Evolutionary conservation across 2,329 filamentous ascomycete genomes (phyloP).

Genomic region (Phialemoniopsis sp.): DNA sequence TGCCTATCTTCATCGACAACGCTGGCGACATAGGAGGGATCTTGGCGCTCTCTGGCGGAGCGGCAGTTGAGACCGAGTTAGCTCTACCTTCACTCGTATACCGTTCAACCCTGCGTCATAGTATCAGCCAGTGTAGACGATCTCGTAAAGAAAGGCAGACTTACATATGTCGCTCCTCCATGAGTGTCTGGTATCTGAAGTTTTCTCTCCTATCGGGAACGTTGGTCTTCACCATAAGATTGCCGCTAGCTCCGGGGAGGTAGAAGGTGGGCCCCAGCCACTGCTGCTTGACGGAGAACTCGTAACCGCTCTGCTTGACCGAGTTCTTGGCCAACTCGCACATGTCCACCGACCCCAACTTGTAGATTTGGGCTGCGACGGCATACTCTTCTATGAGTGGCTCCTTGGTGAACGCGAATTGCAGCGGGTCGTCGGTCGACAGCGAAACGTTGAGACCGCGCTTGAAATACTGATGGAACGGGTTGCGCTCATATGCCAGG

Average conservation of each 20-base stretch:
- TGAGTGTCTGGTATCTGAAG: slow-evolving; percentile 81
- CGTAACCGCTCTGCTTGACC: slow-evolving; percentile 91
- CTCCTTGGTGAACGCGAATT: slow-evolving; percentile 98
- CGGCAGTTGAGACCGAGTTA: slow-evolving; percentile 3
- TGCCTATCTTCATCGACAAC: slow-evolving; percentile 13
- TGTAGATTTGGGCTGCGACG: slow-evolving; percentile 97
- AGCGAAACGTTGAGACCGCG: slow-evolving; percentile 92
- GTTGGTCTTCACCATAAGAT: slow-evolving; percentile 93
- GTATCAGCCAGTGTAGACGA: slow-evolving; percentile 3
- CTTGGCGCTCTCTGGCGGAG: slow-evolving; percentile 1
- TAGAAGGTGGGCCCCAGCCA: slow-evolving; percentile 83
- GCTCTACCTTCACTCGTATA: slow-evolving; percentile 25
- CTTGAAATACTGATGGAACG: slow-evolving; percentile 92
- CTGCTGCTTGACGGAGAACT: slow-evolving; percentile 80
- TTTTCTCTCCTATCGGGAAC: slow-evolving; percentile 89
- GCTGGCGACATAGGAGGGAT: slow-evolving; percentile 13
- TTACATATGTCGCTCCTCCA: slow-evolving; percentile 82
- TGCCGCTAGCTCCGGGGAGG: slow-evolving; percentile 75
- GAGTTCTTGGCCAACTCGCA: slow-evolving; percentile 96
- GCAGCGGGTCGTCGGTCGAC: slow-evolving; percentile 92
- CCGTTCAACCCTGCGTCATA: slow-evolving; percentile 29
- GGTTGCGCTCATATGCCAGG: slow-evolving; percentile 93
- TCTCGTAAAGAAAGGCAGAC: slow-evolving; percentile 21
- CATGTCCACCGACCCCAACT: slow-evolving; percentile 95
- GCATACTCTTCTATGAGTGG: slow-evolving; percentile 97